phyloP scores from a whole-genome alignment of 441 rosid genomes.

The Gossypium aridum region DNA sequence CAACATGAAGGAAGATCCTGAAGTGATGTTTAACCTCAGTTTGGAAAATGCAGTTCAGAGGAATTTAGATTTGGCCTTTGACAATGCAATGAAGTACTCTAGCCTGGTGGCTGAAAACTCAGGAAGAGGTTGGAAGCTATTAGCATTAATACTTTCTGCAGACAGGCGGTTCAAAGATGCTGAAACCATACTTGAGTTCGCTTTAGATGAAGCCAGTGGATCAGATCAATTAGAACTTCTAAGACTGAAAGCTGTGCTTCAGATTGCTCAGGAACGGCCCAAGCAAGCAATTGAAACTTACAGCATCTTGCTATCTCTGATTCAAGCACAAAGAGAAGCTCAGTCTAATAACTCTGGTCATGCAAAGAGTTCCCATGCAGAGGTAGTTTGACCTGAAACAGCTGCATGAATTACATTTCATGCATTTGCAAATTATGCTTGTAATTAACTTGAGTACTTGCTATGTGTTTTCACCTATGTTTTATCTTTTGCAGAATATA shows the following conservation, averaged over 20 bases:
- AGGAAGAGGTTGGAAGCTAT: slow-evolving; percentile 66
- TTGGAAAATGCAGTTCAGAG: slow-evolving; percentile 80
- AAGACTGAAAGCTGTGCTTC: slow-evolving; percentile 72
- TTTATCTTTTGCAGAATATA: slow-evolving; percentile 32
- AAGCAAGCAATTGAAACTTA: slow-evolving; percentile 86
- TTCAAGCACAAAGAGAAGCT: slow-evolving; percentile 64
- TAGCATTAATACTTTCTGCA: slow-evolving; percentile 67
- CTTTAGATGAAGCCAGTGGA: slow-evolving; percentile 67
- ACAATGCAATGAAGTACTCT: slow-evolving; percentile 50
- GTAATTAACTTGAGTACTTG: background rate
- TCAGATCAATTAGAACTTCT: slow-evolving; percentile 68
- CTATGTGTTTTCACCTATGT: background rate
- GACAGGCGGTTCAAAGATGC: slow-evolving; percentile 71
- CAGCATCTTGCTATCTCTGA: slow-evolving; percentile 58
- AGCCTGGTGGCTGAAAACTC: slow-evolving; percentile 48
- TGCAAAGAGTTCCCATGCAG: slow-evolving; percentile 19
- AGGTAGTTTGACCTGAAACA: slow-evolving; percentile 22
- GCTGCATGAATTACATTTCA: background rate
- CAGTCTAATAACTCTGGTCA: slow-evolving; percentile 31
- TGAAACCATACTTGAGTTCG: slow-evolving; percentile 56
- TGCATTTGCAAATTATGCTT: background rate
- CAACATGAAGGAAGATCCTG: slow-evolving; percentile 45
- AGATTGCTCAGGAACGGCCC: slow-evolving; percentile 72
- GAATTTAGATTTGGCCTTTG: slow-evolving; percentile 66
- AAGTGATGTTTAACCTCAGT: slow-evolving; percentile 48